phyloP scores from a whole-genome alignment of 208 protist genomes.

The Trypanosomatidae sp. region DNA sequence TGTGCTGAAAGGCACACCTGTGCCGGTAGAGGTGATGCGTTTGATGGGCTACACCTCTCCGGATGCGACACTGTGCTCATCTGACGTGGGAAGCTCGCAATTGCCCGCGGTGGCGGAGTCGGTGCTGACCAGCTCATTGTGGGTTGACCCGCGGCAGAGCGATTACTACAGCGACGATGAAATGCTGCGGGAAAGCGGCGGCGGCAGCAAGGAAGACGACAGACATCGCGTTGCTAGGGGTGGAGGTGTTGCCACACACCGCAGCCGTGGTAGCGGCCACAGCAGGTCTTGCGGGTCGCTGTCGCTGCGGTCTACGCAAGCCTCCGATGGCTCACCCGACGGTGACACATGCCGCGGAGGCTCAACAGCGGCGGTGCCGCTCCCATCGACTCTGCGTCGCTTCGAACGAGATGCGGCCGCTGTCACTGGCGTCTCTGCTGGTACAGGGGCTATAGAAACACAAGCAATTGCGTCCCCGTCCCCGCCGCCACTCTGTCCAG shows the following conservation, averaged over 20 bases:
- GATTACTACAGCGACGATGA: background rate
- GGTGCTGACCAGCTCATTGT: background rate
- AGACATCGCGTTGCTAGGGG: background rate
- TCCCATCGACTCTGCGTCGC: background rate
- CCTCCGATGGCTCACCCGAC: constrained; percentile 8
- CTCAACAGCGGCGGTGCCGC: background rate
- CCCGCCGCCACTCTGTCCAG: background rate
- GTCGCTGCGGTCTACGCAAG: constrained; percentile 4
- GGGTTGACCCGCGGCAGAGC: constrained; percentile 15
- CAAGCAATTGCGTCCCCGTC: background rate
- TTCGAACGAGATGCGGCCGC: background rate
- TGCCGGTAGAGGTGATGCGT: constrained; percentile 8
- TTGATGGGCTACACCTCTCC: constrained; percentile 19
- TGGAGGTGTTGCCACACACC: background rate
- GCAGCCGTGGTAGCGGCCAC: background rate
- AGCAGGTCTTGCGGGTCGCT: background rate
- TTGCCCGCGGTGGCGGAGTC: background rate
- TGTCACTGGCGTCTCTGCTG: background rate
- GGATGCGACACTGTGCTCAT: constrained; percentile 1
- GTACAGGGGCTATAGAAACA: background rate
- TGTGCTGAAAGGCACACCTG: constrained; percentile 5
- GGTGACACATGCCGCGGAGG: constrained; percentile 1
- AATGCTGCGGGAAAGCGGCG: background rate
- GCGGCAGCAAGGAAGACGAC: background rate
- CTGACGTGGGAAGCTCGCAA: background rate